Conservation (phyloP, 2,329 filamentous ascomycete genomes). For the Stagonosporopsis chrysanthemi region DNA sequence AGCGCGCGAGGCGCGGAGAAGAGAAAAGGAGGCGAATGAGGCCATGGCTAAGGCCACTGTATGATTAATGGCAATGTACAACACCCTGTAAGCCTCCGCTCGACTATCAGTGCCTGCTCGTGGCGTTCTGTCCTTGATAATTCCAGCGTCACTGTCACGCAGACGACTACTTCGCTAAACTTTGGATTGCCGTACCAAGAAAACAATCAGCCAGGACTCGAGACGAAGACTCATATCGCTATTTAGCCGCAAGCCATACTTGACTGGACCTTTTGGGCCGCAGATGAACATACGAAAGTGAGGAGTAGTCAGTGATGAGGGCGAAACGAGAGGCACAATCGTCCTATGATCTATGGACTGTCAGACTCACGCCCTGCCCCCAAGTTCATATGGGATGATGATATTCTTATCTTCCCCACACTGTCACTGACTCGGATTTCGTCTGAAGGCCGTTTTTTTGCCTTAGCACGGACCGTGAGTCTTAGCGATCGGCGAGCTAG, state of each 20-base stretch:
- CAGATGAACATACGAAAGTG: not conserved
- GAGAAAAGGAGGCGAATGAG: slow-evolving; percentile 62
- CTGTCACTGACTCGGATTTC: not conserved
- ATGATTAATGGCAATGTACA: slow-evolving; percentile 25
- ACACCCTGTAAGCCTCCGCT: slow-evolving; percentile 13
- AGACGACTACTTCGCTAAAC: not conserved
- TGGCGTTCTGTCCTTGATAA: not conserved
- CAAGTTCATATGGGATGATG: not conserved
- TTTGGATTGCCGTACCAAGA: too few species aligned
- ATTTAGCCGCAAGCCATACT: not conserved
- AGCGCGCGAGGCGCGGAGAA: slow-evolving; percentile 73
- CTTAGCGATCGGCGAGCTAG: slow-evolving; percentile 1
- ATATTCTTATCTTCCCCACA: not conserved
- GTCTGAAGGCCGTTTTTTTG: not conserved
- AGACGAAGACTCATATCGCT: not conserved
- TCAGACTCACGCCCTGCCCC: not conserved
- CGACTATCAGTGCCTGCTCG: not conserved
- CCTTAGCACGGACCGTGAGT: not conserved
- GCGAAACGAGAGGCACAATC: slow-evolving; percentile 5
- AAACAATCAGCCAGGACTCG: not conserved
- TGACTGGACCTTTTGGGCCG: not conserved
- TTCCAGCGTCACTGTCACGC: not conserved
- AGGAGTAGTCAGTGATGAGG: not conserved
- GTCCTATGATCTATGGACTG: not conserved
- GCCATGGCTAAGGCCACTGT: slow-evolving; percentile 28